Conservation (phyloP, 2,329 filamentous ascomycete genomes). For the Tolypocladium album region DNA sequence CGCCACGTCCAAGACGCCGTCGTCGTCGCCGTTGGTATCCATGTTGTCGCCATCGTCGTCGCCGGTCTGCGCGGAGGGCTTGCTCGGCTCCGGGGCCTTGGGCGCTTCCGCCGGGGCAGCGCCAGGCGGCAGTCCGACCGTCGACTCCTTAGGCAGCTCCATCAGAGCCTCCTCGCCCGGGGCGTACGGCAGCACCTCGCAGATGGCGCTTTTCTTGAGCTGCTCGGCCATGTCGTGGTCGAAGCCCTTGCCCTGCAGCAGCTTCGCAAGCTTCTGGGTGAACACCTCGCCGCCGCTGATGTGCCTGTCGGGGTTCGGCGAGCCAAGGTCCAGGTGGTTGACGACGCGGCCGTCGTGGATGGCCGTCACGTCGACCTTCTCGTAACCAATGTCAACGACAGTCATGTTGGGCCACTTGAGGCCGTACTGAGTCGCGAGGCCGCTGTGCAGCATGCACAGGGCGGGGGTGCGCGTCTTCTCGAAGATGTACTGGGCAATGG, state of each 20-base stretch:
- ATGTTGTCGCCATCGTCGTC: slow-evolving; percentile 23
- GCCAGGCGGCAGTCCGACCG: slow-evolving; percentile 7
- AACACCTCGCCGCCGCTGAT: slow-evolving; percentile 81
- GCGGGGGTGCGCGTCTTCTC: slow-evolving; percentile 94
- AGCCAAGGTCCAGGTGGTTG: slow-evolving; percentile 55
- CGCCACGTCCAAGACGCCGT: slow-evolving; percentile 76
- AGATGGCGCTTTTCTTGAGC: slow-evolving; percentile 55
- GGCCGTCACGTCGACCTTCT: slow-evolving; percentile 88
- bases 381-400: slow-evolving; percentile 81
- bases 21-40: slow-evolving; percentile 39
- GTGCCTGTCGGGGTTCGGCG: slow-evolving; percentile 31
- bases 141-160: slow-evolving; percentile 34
- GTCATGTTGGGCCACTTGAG: slow-evolving; percentile 66
- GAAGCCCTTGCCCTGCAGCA: slow-evolving; percentile 52
- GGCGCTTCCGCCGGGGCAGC: slow-evolving; percentile 20
- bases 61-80: slow-evolving; percentile 10
- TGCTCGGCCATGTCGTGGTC: slow-evolving; percentile 59
- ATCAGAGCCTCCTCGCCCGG: slow-evolving; percentile 31
- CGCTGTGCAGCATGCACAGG: slow-evolving; percentile 82
- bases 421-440: slow-evolving; percentile 78
- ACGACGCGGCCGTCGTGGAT: slow-evolving; percentile 70
- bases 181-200: slow-evolving; percentile 53
- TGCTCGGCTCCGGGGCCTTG: slow-evolving; percentile 16
- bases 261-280: slow-evolving; percentile 59
- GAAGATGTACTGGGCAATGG: slow-evolving; percentile 87